Percentiles rank a stretch among this genome's conserved stretches.
Evolutionary conservation across 352 stramenopile species (phyloP).

Genomic region (Globisporangium irregulare): DNA sequence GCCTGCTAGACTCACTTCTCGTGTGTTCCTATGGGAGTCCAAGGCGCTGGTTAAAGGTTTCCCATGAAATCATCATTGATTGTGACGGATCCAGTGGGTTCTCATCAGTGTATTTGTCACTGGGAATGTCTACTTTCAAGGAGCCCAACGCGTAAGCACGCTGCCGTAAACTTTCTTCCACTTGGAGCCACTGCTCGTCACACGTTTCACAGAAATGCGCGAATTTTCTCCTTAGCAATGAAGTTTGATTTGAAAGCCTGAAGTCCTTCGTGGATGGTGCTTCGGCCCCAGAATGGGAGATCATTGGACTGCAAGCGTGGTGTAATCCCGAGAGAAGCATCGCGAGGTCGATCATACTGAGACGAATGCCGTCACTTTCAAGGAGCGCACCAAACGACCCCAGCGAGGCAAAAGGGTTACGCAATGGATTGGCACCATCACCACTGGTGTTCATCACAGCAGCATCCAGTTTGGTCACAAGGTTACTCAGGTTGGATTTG

Average conservation of each 20-base stretch:
- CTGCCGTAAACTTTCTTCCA: constrained; percentile 9
- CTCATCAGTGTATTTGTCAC: neutral
- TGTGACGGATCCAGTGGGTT: neutral
- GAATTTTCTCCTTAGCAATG: neutral
- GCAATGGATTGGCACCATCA: neutral
- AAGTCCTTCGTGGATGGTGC: neutral
- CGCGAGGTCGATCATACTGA: constrained; percentile 11
- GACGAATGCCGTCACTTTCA: neutral
- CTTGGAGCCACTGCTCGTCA: constrained; percentile 15
- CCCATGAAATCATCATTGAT: constrained; percentile 19
- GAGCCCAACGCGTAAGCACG: constrained; percentile 2
- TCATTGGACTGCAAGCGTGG: constrained; percentile 2
- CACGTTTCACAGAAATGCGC: constrained; percentile 14
- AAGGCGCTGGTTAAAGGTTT: constrained; percentile 19
- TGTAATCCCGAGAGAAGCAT: constrained; percentile 13
- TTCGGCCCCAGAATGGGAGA: neutral
- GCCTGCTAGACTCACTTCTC: neutral
- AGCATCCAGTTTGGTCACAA: constrained; percentile 1
- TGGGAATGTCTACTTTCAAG: neutral
- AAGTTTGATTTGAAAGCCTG: neutral
- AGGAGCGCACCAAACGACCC: constrained; percentile 2
- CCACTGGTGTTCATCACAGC: neutral
- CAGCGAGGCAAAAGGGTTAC: neutral
- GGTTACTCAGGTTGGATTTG: neutral
- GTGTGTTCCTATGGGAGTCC: neutral